phyloP scores from a whole-genome alignment of 108 stramenopile species.

The Pseudonitzschia delicatissima region DNA sequence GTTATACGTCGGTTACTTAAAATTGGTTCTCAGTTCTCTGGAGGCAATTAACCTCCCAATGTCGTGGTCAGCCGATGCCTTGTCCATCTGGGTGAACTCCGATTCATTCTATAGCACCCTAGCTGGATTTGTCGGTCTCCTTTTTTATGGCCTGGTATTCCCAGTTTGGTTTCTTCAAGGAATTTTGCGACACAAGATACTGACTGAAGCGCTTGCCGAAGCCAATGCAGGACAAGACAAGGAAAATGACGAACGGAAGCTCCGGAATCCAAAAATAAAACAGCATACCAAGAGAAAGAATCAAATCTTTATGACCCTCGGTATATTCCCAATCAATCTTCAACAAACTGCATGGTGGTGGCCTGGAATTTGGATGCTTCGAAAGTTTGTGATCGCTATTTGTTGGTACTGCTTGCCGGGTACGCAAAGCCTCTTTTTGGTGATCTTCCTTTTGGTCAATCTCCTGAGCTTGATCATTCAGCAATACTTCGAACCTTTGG shows the following conservation, averaged over 20 bases:
- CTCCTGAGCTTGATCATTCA: conserved; percentile 15
- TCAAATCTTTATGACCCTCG: neutral
- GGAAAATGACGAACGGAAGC: neutral
- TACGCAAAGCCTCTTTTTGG: conserved; percentile 10
- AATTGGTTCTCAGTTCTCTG: conserved; percentile 17
- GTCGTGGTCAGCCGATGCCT: conserved; percentile 2
- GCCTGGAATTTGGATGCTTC: conserved; percentile 21
- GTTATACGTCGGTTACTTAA: conserved; percentile 21
- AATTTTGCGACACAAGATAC: neutral
- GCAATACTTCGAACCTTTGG: conserved; percentile 15
- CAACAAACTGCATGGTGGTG: conserved; percentile 21
- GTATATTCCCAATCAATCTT: conserved; percentile 1
- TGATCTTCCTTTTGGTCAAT: conserved; percentile 9
- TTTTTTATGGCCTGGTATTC: conserved; percentile 19
- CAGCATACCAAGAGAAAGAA: conserved; percentile 5
- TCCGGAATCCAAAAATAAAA: neutral
- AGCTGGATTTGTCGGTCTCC: conserved; percentile 17
- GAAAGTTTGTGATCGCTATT: conserved; percentile 15
- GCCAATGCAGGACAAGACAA: neutral
- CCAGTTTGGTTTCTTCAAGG: conserved; percentile 16
- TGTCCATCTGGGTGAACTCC: conserved; percentile 10
- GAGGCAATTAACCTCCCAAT: conserved; percentile 14
- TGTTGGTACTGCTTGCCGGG: neutral
- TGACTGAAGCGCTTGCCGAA: neutral
- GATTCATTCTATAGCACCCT: conserved; percentile 4